These are phyloP conservation scores for Penicillium sp. DNA, from an alignment of 2,329 filamentous ascomycete species.

Conservation along the genomic window DNA sequence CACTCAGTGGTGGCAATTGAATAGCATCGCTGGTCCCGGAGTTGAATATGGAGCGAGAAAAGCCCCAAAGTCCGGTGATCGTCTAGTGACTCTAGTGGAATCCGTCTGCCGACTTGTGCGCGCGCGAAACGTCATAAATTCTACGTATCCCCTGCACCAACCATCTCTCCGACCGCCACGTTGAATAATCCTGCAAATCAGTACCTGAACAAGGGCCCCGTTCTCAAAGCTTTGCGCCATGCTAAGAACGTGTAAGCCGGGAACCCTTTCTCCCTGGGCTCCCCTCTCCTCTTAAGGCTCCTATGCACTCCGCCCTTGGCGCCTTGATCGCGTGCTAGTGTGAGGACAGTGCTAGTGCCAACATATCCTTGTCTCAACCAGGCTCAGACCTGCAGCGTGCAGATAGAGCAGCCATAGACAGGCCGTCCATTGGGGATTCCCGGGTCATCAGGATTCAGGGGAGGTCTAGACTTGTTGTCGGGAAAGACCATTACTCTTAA, in stretches of 20 bases:
- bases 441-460: background rate
- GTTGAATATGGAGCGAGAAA: background rate
- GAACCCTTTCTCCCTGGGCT: background rate
- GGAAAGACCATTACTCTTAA: background rate
- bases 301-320: slow-evolving; percentile 1
- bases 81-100: background rate
- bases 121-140: slow-evolving; percentile 6
- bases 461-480: slow-evolving; percentile 6
- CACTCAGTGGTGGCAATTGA: background rate
- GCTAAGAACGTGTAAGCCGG: slow-evolving; percentile 11
- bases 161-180: slow-evolving; percentile 12
- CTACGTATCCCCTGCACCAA: slow-evolving; percentile 1
- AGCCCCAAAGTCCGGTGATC: background rate
- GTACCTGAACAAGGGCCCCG: background rate
- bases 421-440: background rate
- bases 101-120: background rate
- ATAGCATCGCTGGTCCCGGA: background rate
- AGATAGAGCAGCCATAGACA: slow-evolving; percentile 18
- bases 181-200: slow-evolving; percentile 11
- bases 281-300: background rate
- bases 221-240: background rate
- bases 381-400: slow-evolving; percentile 7
- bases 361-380: slow-evolving; percentile 16
- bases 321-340: slow-evolving; percentile 8
- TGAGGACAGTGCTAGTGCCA: slow-evolving; percentile 1